Conservation (phyloP, 805 yeast genomes). For the Hanseniaspora osmophila region DNA sequence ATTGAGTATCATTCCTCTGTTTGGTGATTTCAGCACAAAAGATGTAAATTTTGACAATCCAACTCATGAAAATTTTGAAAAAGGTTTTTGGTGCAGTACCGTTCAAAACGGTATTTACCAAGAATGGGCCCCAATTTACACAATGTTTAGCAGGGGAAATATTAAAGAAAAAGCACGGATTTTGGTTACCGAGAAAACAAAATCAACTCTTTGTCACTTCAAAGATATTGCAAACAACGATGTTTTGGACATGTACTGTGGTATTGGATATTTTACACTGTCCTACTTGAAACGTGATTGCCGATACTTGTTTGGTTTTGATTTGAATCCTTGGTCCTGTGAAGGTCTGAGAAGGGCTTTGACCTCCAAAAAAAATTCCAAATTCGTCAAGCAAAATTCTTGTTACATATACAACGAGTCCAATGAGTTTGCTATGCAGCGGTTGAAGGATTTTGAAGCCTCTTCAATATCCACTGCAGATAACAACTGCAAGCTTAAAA, state of each 20-base stretch:
- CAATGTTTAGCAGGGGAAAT: slow-evolving; percentile 84
- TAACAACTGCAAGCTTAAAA: slow-evolving; percentile 10
- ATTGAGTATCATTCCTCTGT: slow-evolving; percentile 38
- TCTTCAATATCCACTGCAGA: not conserved
- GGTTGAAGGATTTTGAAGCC: slow-evolving; percentile 23
- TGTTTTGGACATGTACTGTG: slow-evolving; percentile 63
- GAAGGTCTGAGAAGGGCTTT: slow-evolving; percentile 55
- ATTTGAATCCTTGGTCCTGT: slow-evolving; percentile 71
- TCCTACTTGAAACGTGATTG: slow-evolving; percentile 49
- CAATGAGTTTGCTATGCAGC: slow-evolving; percentile 35
- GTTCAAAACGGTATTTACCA: slow-evolving; percentile 65
- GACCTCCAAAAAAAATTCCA: slow-evolving; percentile 13
- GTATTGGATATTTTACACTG: slow-evolving; percentile 74
- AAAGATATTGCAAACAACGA: slow-evolving; percentile 18
- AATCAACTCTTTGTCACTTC: slow-evolving; percentile 13
- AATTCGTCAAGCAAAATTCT: slow-evolving; percentile 4
- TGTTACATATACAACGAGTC: slow-evolving; percentile 40
- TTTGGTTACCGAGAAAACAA: slow-evolving; percentile 26
- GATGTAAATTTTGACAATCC: slow-evolving; percentile 24
- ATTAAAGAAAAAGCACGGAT: slow-evolving; percentile 67
- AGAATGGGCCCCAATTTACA: slow-evolving; percentile 71
- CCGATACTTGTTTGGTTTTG: slow-evolving; percentile 54
- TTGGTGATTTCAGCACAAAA: slow-evolving; percentile 50
- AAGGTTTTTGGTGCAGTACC: slow-evolving; percentile 58
- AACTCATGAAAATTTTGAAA: slow-evolving; percentile 26